phyloP scores from a whole-genome alignment of 129 eudicot genomes.

The Arctium lappa region DNA sequence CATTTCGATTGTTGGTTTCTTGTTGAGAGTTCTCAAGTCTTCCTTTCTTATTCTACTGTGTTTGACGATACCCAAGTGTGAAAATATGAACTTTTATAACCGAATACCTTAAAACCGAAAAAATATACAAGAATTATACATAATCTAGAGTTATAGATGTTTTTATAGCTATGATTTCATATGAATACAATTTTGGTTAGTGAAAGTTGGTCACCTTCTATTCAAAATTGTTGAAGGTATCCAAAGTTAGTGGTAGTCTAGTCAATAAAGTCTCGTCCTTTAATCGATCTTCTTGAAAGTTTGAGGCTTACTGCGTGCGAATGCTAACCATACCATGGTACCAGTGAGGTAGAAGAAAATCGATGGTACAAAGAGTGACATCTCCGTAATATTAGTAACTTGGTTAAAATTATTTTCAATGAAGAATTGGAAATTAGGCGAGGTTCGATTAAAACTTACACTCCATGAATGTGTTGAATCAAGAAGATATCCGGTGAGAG shows the following conservation, averaged over 20 bases:
- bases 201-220: slow-evolving; percentile 36
- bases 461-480: slow-evolving; percentile 98
- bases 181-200: slow-evolving; percentile 48
- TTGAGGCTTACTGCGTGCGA: slow-evolving; percentile 94
- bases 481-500: slow-evolving; percentile 93
- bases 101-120: not conserved
- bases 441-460: slow-evolving; percentile 46
- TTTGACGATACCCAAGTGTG: not conserved
- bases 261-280: slow-evolving; percentile 24
- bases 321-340: slow-evolving; percentile 78
- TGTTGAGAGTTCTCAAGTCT: no score
- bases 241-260: slow-evolving; percentile 40
- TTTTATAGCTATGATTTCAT: slow-evolving; percentile 33
- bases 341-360: slow-evolving; percentile 98
- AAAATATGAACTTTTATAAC: slow-evolving; percentile 2
- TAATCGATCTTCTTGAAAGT: slow-evolving; percentile 62
- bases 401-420: not conserved
- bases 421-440: not conserved
- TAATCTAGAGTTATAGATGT: slow-evolving; percentile 19
- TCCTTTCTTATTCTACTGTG: not conserved
- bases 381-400: slow-evolving; percentile 28
- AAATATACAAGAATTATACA: slow-evolving; percentile 25
- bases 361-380: slow-evolving; percentile 87
- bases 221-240: slow-evolving; percentile 50
- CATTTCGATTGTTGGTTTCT: slow-evolving; percentile 2